These are phyloP conservation scores for Entonaema liquescens DNA, from an alignment of 495 filamentous ascomycete genomes.

Conservation along the genomic window DNA sequence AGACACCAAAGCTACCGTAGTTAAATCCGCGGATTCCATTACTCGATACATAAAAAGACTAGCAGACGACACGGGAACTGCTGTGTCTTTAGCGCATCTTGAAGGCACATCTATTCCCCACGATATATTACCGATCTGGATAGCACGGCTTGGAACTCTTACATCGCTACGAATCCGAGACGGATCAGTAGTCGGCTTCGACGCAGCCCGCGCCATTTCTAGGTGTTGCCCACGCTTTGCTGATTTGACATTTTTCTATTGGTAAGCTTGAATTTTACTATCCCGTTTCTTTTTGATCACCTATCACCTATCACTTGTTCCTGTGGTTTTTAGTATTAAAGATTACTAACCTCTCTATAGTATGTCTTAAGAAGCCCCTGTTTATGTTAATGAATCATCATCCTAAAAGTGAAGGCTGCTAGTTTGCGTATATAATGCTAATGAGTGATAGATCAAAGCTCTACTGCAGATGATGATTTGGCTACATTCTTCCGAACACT, in stretches of 20 bases:
- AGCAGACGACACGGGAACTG: constrained; percentile 44
- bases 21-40: constrained; percentile 44
- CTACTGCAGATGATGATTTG: constrained; percentile 61
- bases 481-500: constrained; percentile 67
- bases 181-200: constrained; percentile 63
- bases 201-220: constrained; percentile 61
- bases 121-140: constrained; percentile 47
- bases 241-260: constrained; percentile 63
- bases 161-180: constrained; percentile 63
- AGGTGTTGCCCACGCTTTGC: constrained; percentile 69
- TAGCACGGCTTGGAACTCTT: constrained; percentile 48
- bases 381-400: neutral
- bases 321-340: neutral
- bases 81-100: constrained; percentile 59
- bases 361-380: neutral
- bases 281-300: neutral
- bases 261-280: constrained; percentile 7
- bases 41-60: constrained; percentile 47
- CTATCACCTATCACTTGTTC: too few relatives aligned
- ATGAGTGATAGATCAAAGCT: constrained; percentile 31
- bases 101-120: constrained; percentile 44
- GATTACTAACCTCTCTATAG: constrained; percentile 17
- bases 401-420: neutral
- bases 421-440: neutral
- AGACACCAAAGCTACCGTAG: constrained; percentile 33